Base-by-base conservation (phyloP, 345 rosid species). In the Abelmoschus esculentus region DNA sequence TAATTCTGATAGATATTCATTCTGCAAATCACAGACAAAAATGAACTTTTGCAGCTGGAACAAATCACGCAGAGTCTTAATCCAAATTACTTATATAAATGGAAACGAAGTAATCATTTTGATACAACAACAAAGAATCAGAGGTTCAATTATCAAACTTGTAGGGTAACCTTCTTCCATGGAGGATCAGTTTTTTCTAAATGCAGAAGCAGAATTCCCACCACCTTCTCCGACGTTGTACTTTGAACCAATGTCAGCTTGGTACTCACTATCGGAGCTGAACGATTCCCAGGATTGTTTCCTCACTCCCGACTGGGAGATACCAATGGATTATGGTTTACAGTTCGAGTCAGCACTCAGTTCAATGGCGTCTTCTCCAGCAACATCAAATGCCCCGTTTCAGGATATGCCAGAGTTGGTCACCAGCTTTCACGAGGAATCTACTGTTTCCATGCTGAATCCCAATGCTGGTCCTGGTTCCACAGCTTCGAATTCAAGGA, bases 341-440 rank as follows among this genome's bases (percentile, higher is more conserved):
- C 68, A 78, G 14, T 86, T 87, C 58, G 90, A 87, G 31, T 87
- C 97, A 0, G 87, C 92, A 12, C 70, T 84, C 49, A 85, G 87
- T 80, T 86, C 98, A 34, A 83, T 85, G 73, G 95, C 82, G 52
- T 88, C 96, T n/a, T 86, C 96, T 0, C 96, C 96, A 1, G 85
- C 80, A 1, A 91, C 89, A 4, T 83, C 91, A n/a, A 80, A 77
- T 63, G 83, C 90, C 19, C 42, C 42, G 2, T 38, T 7, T 0
- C 42, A 6, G 42, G 42, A 38, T 38, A 38, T 38, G 42, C 9
- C 57, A 18, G 64, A 12, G 66, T 36, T 80, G 53, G 76, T 73
- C 15, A 80, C 76, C 15, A 80, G 78, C 79, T 86, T 86, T 28
- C 87, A 71, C 44, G 86, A 80, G 28, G 85, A 80, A 62, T 83